Evolutionary conservation across 768 basidiomycete species (phyloP), one percentile per base, ranked within the genome.

Genomic region (Collybiopsis confluens): DNA sequence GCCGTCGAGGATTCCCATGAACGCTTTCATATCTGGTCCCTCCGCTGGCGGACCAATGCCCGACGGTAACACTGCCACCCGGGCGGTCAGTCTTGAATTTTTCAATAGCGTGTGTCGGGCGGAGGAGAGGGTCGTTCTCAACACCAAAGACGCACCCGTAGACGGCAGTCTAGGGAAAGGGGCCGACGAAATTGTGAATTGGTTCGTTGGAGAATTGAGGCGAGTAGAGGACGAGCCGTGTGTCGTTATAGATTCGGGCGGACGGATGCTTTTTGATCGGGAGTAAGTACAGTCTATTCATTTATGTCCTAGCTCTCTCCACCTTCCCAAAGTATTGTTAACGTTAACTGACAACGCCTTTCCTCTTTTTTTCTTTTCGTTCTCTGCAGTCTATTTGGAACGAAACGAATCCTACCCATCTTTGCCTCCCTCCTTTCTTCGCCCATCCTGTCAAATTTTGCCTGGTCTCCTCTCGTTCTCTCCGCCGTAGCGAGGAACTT

Each of bases 101-200:
- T 82, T 72, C 56, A 70, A 79, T 20, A 26, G 65, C 15, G 75
- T 80, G 37, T 82, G 80, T 55, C 77, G 77, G 4, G 24, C 49
- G 7, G 47, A 59, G 2, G 66, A 73, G 43, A 55, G 23, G 58
- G 62, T 48, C 60, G 63, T 8, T 56, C 61, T 9, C 73, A 75
- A 18, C 52, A 57, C 15, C 67, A 60, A 20, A 69, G 74, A 8
- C 73, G 76, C 52, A 65, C 63, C 1, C 52, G 62, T 33, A 80
- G 79, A 48, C 35, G 47, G 33, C 8, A 36, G 33, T 37, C 33
- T 48, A 74, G 60, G 62, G 16, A 62, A 65, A 28, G 50, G 76
- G 11, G 67, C 78, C 0, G 64, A 63, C 0, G 72, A 73, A 18
- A 68, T 71, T 0, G 68, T 70, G 4, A 71, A 77, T 52, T 62